Evolutionary conservation across 495 filamentous ascomycete species (phyloP).

Genomic region (Neurospora hispaniola): DNA sequence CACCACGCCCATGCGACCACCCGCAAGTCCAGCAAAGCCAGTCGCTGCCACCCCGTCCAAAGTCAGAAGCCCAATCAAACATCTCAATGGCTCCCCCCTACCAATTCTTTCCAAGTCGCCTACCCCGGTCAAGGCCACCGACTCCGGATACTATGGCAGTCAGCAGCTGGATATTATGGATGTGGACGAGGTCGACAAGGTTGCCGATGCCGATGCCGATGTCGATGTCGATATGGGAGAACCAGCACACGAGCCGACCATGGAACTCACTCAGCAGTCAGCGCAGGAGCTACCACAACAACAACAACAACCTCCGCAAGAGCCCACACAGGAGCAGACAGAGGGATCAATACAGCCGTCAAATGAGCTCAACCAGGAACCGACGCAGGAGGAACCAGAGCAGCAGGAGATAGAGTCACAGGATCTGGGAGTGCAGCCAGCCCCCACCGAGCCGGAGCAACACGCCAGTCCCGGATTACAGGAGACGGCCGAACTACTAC

Average conservation of each 20-base stretch:
- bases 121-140: constrained; percentile 19
- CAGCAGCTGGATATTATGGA: constrained; percentile 33
- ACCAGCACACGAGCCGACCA: not conserved
- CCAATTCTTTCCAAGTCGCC: constrained; percentile 14
- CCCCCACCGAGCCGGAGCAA: constrained; percentile 3
- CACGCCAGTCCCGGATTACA: constrained; percentile 14
- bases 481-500: constrained; percentile 53
- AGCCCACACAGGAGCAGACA: not conserved
- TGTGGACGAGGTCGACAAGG: constrained; percentile 19
- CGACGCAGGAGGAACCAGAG: not conserved
- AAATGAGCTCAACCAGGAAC: not conserved
- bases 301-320: not conserved
- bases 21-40: constrained; percentile 16
- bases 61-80: constrained; percentile 7
- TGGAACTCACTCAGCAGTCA: not conserved
- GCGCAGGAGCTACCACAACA: not conserved
- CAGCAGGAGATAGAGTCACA: not conserved
- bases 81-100: constrained; percentile 2
- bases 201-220: not conserved
- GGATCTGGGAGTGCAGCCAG: not conserved
- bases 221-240: constrained; percentile 14
- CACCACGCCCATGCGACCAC: constrained; percentile 12
- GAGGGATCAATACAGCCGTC: not conserved
- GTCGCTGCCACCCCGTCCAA: constrained; percentile 8
- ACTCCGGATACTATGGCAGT: constrained; percentile 79